These are phyloP conservation scores for Emergomyces orientalis DNA, from an alignment of 2,329 filamentous ascomycete genomes.

Conservation along the genomic window DNA sequence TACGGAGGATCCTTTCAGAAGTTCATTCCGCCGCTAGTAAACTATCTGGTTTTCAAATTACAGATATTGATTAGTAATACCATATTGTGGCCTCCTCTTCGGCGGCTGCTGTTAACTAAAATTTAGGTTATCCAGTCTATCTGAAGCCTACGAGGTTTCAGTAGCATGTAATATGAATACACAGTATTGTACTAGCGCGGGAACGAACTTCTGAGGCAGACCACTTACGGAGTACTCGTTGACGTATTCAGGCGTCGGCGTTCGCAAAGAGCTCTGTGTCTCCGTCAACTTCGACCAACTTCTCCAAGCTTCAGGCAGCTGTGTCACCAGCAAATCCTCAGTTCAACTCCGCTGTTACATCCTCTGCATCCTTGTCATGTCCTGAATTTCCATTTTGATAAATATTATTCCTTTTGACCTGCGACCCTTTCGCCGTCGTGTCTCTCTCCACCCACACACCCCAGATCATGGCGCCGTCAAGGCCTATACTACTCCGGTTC, in stretches of 20 bases:
- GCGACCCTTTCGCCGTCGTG: neutral
- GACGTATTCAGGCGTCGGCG: neutral
- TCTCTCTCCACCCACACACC: neutral
- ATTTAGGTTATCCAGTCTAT: too few relatives aligned
- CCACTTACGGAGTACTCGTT: too few relatives aligned
- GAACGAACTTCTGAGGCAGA: too few relatives aligned
- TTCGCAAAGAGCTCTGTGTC: neutral
- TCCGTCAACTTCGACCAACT: constrained; percentile 3
- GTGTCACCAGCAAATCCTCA: neutral
- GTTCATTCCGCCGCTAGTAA: too few relatives aligned
- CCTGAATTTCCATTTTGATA: neutral
- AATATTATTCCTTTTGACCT: neutral
- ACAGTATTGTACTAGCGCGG: too few relatives aligned
- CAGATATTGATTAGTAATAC: too few relatives aligned
- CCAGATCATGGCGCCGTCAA: constrained; percentile 27
- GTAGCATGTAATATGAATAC: too few relatives aligned
- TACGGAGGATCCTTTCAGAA: too few relatives aligned
- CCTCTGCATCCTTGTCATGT: neutral
- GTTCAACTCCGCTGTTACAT: neutral
- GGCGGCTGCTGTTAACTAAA: too few relatives aligned
- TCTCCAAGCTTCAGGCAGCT: neutral
- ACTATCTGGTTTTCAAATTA: too few relatives aligned
- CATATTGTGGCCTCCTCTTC: too few relatives aligned
- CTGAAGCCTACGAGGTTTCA: too few relatives aligned
- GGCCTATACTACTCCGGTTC: constrained; percentile 71